phyloP scores from a whole-genome alignment of 2,329 filamentous ascomycete species.

The Chaetothyriales sp. region DNA sequence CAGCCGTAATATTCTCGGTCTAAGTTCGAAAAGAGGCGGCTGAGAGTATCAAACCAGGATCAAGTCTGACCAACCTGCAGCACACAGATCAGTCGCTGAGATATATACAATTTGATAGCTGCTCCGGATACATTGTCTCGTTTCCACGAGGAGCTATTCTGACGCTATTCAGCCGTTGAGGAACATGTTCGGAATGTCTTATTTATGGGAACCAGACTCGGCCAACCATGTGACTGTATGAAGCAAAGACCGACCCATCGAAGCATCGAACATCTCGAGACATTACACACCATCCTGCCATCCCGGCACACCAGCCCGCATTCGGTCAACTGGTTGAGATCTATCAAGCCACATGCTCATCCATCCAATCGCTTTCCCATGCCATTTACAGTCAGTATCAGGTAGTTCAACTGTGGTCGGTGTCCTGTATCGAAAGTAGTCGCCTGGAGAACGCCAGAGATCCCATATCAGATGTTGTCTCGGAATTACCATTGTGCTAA shows the following conservation, averaged over 20 bases:
- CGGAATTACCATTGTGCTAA: background rate
- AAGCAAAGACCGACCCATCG: background rate
- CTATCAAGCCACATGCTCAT: background rate
- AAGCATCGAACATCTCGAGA: background rate
- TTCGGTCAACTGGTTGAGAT: background rate
- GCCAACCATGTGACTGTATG: background rate
- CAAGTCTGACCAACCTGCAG: no score
- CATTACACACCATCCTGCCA: background rate
- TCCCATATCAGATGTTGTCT: background rate
- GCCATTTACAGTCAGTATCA: background rate
- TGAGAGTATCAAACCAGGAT: no score
- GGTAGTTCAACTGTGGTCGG: background rate
- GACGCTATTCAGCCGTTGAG: no score
- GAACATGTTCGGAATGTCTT: background rate
- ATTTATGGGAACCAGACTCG: background rate
- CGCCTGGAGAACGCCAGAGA: background rate
- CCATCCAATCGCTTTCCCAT: background rate
- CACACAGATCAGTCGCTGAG: no score
- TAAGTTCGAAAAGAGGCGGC: no score
- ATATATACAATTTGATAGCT: no score
- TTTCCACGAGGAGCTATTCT: no score
- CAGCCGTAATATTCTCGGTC: no score
- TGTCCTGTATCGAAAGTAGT: background rate
- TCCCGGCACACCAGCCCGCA: background rate
- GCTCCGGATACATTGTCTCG: no score